Base-by-base conservation (phyloP, 768 basidiomycete species). In the Agaricus subrufescens region DNA sequence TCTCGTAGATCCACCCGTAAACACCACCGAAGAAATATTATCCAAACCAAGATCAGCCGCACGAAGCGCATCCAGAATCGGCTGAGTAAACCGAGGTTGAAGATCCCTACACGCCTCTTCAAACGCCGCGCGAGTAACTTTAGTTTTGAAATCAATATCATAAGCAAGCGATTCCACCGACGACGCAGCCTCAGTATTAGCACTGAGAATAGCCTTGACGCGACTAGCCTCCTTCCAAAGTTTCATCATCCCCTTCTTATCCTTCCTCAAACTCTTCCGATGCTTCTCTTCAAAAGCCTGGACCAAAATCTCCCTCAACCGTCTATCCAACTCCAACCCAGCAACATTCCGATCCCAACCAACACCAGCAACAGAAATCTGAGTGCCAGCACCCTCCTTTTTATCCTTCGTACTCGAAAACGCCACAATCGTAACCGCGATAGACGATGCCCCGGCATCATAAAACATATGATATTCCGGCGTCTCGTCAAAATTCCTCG, bases 151-250 rank as follows among this genome's bases (percentile, higher is more conserved):
- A 69, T 99, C 97, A 38, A 96, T 82, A 63, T 98, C 97, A 67
- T 88, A 88, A 38, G 86, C 89, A 8, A 92, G 68, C 60, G 91
- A 92, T 72, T 99, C 97, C 27, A 98, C 83, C 84, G 91, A 78
- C 3, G 90, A 81, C 39, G 71, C 74, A 6, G 87, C 87, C 31
- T 96, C 94, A 12, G 77, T 75, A 65, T 99, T 99, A 38, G 96
- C 97, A 68, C 94, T 97, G 58, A 99, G 72, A 61, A 99, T 89
- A 7, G 85, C 79, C 75, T 98, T 99, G 62, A 98, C 82, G 57
- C 95, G 82, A 15, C 82, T 83, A 1, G 96, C 92, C 71, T 99
- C 97, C 68, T 95, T 96, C 84, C 91, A 89, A 5, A 98, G 73
- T 70, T 95, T 96, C 4, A 91, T 89, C 87, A 97, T 89, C 1